Evolutionary conservation across 495 filamentous ascomycete genomes (phyloP), one percentile per base, ranked within the genome.

Genomic region (Aspergillus sclerotiicarbonarius): DNA sequence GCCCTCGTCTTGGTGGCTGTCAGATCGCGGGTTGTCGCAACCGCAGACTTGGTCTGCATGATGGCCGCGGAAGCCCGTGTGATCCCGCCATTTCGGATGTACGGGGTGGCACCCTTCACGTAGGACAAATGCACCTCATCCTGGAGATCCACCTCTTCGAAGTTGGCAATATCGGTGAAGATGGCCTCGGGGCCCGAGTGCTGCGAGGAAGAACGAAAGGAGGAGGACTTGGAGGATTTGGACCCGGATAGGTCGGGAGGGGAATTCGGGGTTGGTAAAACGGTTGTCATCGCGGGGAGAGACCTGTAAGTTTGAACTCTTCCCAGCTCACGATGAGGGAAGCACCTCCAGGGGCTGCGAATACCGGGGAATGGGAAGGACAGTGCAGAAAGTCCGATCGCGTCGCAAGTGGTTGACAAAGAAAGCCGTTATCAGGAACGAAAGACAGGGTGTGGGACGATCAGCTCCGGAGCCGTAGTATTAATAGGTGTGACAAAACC

Each of bases 121-220:
- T 72, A 71, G 6, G 65, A 18, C 9, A 72, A 39, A 6, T 71
- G 65, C 10, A 71, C 52, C 53, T 90, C 84, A 65, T 96, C 91
- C 47, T 89, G 83, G 8, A 98, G 82, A 9, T 88, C 90, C 62
- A 97, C 96, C 51, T 98, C 94, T 70, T 98, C 94, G 64, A 98
- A 97, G 65, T 97, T 86, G 51, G 80, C 82, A 41, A 86, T 81
- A 66, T 93, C 88, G 32, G 84, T 81, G 43, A 89, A 79, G 57
- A 82, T 81, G 56, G 78, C 82, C 55, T 85, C 83, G 30, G 85
- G 80, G 62, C 87, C 88, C 43, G 87, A 87, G 45, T 72, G 66
- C 46, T 84, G 83, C 29, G 88, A 84, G 13, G 88, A 89, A 15
- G 90, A 95, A 62, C 85, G 86, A 58, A 92, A 86, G n/a, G 92